Evolutionary conservation across 129 eudicot genomes (phyloP), one percentile per base, ranked within the genome.

Genomic region (Heracleum sosnowskyi): DNA sequence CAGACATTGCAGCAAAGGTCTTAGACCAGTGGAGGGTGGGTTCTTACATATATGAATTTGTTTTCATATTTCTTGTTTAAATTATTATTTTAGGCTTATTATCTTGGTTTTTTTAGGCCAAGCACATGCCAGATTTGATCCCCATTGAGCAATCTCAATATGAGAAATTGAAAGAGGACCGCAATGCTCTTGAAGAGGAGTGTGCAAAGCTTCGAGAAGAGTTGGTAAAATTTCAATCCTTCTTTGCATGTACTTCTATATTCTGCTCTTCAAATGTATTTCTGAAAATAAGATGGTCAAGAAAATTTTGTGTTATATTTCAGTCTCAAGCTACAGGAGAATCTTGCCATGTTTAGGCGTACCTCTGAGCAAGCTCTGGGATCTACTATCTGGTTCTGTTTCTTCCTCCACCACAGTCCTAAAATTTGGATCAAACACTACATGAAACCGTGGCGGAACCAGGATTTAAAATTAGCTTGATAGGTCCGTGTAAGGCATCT

Each of bases 11-110:
- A 33, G 78, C 69, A 51, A 75, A 51, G 68, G 45, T 75, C 78
- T 31, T 75, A 4, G 68, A 47, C 42, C 68, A 75, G 44, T 75
- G 78, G 78, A 49, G 11, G 78, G 69, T 75, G 78, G 57, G 78
- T 75, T 46, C 33, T 60, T 60, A 10, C 26, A 24, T 37, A 24
- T 10, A 31, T 20, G 24, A 7, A 11, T 31, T 46, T 34, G n/a
- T 75, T 44, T 37, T 33, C 33, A 28, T 20, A 10, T 47, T 6
- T 49, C 39, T 31, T 31, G 39, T 66, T 66, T 13, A 40, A 31
- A 75, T 34, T 37, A 26, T 69, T 75, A 0, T 34, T 34, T 8
- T 29, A 11, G 57, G 17, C 15, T 12, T 75, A 45, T 45, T 46
- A 34, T 46, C 31, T 13, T 51, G 18, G 18, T 20, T 18, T 36